Base-by-base conservation (phyloP, 768 basidiomycete species). In the Tephrocybe sp. region DNA sequence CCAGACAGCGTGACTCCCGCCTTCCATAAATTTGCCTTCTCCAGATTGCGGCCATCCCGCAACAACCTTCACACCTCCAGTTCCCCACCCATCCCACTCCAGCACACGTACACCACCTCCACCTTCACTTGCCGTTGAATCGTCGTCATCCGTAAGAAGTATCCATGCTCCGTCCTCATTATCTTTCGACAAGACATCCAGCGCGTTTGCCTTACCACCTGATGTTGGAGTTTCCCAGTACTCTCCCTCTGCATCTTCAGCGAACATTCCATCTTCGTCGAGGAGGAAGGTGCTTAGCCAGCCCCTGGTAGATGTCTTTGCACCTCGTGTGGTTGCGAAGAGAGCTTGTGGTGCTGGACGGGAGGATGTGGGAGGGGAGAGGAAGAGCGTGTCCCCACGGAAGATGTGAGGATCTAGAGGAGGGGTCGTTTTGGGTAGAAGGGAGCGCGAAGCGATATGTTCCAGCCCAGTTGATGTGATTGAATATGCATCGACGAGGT, bases 1-100 rank as follows among this genome's bases (percentile, higher is more conserved):
- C 77, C 77, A 79, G 23, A 79, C 65, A 6, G 78, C 78, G 66
- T 79, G 78, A 49, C 78, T 79, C 1, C 69, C 76, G 1, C 77
- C 78, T 24, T 58, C 59, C 63, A 77, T 73, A 42, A 51, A 48
- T 40, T 63, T 61, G 8, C 23, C 52, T 21, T 43, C 34, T 13
- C 51, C 56, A 8, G 47, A 47, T 21, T 36, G 31, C 25, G 76
- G 76, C 76, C 76, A 78, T 43, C 68, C 66, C 30, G 66, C 70
- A 36, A 75, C 74, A 29, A 69, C 57, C 38, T 64, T 62, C 12
- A 77, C 61, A 11, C 72, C 71, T 8, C 72, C 71, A 9, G 52
- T 68, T 5, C 61, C 65, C 69, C 69, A 74, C 6, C 76, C 76
- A 61, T 76, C 63, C 75, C 76, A 79, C 55, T 80, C 77, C 34